These are phyloP conservation scores for Parastagonospora avenae DNA, from an alignment of 2,329 filamentous ascomycete species.

Conservation along the genomic window DNA sequence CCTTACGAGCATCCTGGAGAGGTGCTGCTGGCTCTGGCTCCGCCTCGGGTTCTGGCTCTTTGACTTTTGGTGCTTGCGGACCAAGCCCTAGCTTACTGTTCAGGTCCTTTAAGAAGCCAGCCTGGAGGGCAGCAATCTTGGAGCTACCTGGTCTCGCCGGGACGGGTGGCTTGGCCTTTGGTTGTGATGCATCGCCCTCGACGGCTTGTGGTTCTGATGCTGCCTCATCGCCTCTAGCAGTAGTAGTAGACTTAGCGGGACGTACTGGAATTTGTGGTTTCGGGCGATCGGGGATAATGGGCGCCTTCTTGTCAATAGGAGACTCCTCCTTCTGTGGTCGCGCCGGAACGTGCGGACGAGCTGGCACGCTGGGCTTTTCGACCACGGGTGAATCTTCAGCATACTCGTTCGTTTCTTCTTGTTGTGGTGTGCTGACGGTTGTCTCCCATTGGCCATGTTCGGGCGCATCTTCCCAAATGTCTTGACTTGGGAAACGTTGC, in stretches of 20 bases:
- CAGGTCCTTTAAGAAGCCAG: constrained; percentile 89
- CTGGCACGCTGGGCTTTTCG: constrained; percentile 37
- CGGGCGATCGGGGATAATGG: constrained; percentile 61
- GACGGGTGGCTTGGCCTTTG: constrained; percentile 81
- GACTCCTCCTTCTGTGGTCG: constrained; percentile 49
- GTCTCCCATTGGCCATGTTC: constrained; percentile 82
- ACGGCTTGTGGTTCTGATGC: constrained; percentile 28
- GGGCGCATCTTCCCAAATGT: constrained; percentile 93
- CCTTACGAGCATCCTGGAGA: constrained; percentile 87
- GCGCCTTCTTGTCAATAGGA: constrained; percentile 58
- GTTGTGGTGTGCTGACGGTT: constrained; percentile 64
- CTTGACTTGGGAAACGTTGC: constrained; percentile 84
- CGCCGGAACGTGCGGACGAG: constrained; percentile 38
- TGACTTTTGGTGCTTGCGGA: constrained; percentile 78
- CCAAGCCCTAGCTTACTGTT: constrained; percentile 88
- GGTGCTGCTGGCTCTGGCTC: constrained; percentile 73
- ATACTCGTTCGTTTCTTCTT: constrained; percentile 53
- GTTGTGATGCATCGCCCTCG: constrained; percentile 46
- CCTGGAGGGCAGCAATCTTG: constrained; percentile 90
- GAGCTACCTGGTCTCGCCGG: constrained; percentile 77
- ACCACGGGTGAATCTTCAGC: constrained; percentile 38
- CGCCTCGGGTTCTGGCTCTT: constrained; percentile 65
- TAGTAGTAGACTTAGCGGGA: constrained; percentile 58
- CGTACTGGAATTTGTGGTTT: constrained; percentile 69
- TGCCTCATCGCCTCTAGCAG: constrained; percentile 30